Base-by-base conservation (phyloP, 2,329 filamentous ascomycete species). In the Chaetomiaceae sp. region DNA sequence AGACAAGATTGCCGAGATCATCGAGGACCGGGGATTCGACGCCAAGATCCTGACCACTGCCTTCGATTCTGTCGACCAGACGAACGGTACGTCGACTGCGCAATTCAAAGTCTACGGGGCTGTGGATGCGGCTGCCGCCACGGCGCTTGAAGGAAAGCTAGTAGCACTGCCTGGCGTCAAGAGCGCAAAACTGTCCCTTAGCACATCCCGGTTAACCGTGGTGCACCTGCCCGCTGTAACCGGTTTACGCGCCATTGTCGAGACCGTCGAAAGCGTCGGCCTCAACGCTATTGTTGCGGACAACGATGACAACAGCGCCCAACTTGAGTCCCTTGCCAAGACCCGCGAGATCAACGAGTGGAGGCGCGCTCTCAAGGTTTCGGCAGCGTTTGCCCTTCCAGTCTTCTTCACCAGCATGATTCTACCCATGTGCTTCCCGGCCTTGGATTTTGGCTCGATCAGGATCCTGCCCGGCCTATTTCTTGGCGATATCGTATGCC, bases 291-390 rank as follows among this genome's bases (percentile, higher is more conserved):
- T 98, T 2, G 78, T 97, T 10, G 84, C 90, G 1, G 91, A 97
- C 55, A 85, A 83, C 43, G 88, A 97, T 58, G 93, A 98, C 68
- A 97, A 95, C 64, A 95, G 95, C 60, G 91, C 93, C 1, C 93
- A 98, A 63, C 77, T 98, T 2, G 89, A 97, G 65, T 97, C 93
- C 1, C 75, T 98, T 2, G 86, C 93, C 8, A 98, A 98, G 69
- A 97, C 93, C 0, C 87, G 88, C 57, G 93, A 98, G 65, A 95
- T 98, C 52, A 86, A 85, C 53, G 89, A 95, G 65, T 98, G 93
- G 93, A 81, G 79, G 51, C 78, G 74, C 24, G 88, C 89, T 0
- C 95, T 97, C 66, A 74, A 77, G 52, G 75, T 84, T 7, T 95
- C 89, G 0, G 60, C 88, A 3, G 73, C 75, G 3, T 97, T 97